These are phyloP conservation scores for Phaeoacremonium minimum DNA, from an alignment of 2,329 filamentous ascomycete species.

Conservation along the genomic window DNA sequence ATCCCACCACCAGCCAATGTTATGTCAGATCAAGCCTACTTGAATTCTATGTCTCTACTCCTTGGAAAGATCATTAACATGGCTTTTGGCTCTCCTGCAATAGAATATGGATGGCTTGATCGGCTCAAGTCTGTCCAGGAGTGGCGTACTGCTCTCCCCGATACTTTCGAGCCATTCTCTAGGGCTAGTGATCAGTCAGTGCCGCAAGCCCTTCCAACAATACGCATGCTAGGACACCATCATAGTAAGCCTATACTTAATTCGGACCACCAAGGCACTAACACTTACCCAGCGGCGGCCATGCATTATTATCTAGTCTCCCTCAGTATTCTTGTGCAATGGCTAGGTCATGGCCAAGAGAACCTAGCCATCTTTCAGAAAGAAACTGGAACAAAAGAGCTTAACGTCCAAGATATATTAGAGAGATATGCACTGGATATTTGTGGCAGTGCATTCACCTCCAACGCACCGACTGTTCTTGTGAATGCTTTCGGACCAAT, in stretches of 20 bases:
- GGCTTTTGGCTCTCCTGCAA: slow-evolving; percentile 17
- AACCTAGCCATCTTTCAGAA: background rate
- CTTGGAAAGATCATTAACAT: slow-evolving; percentile 38
- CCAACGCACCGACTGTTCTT: slow-evolving; percentile 33
- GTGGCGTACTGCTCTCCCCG: slow-evolving; percentile 27
- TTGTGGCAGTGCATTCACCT: slow-evolving; percentile 38
- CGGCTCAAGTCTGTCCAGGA: slow-evolving; percentile 14
- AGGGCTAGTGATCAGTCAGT: slow-evolving; percentile 6
- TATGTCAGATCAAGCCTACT: slow-evolving; percentile 21
- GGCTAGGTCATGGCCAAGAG: background rate
- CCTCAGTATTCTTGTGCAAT: slow-evolving; percentile 22
- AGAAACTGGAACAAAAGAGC: background rate
- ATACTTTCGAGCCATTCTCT: slow-evolving; percentile 24
- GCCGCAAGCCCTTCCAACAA: slow-evolving; percentile 23
- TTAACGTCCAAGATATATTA: slow-evolving; percentile 18
- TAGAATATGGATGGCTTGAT: slow-evolving; percentile 12
- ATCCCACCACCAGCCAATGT: slow-evolving; percentile 9
- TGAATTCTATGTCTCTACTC: slow-evolving; percentile 36
- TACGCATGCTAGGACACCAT: slow-evolving; percentile 34
- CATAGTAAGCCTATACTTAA: slow-evolving; percentile 27
- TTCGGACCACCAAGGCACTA: background rate
- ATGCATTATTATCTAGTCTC: slow-evolving; percentile 37
- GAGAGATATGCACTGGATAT: slow-evolving; percentile 29
- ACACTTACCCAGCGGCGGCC: slow-evolving; percentile 26
- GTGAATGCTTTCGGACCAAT: slow-evolving; percentile 46